phyloP scores from a whole-genome alignment of 768 basidiomycete species.

The Tulasnella sp. region DNA sequence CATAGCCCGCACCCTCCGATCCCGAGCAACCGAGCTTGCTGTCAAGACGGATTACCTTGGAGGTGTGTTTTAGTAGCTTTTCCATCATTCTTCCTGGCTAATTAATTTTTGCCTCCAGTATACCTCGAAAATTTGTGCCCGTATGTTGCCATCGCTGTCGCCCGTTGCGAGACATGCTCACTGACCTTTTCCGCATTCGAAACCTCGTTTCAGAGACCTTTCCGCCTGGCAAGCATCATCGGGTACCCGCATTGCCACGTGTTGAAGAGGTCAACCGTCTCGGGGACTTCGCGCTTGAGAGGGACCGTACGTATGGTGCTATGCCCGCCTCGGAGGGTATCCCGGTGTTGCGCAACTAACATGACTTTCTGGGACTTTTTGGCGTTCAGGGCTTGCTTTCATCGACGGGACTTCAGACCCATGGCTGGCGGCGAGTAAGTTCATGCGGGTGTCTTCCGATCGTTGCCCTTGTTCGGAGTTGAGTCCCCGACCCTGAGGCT shows the following conservation, averaged over 20 bases:
- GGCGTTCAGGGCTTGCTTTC: constrained; percentile 57
- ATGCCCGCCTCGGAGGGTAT: not conserved
- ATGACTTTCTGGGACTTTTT: not conserved
- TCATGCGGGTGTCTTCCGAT: constrained; percentile 12
- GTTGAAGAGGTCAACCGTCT: constrained; percentile 75
- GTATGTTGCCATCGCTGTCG: not conserved
- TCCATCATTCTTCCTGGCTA: not conserved
- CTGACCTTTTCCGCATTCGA: not conserved
- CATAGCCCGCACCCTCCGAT: constrained; percentile 70
- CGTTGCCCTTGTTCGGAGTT: not conserved
- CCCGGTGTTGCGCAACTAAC: not conserved
- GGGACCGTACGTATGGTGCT: constrained; percentile 43
- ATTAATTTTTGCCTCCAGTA: constrained; percentile 14
- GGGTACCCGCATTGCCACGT: constrained; percentile 69
- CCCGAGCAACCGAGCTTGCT: constrained; percentile 68
- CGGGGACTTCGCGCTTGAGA: constrained; percentile 79
- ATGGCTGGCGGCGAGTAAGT: constrained; percentile 23
- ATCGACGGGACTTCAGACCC: constrained; percentile 57
- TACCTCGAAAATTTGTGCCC: constrained; percentile 18
- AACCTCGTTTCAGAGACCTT: constrained; percentile 50
- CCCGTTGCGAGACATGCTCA: not conserved
- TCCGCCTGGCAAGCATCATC: constrained; percentile 69
- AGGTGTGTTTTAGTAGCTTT: not conserved
- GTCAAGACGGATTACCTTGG: constrained; percentile 48
- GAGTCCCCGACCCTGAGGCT: not conserved